These are phyloP conservation scores for Reticulascus tulasneorum DNA, from an alignment of 2,329 filamentous ascomycete genomes.

Conservation along the genomic window DNA sequence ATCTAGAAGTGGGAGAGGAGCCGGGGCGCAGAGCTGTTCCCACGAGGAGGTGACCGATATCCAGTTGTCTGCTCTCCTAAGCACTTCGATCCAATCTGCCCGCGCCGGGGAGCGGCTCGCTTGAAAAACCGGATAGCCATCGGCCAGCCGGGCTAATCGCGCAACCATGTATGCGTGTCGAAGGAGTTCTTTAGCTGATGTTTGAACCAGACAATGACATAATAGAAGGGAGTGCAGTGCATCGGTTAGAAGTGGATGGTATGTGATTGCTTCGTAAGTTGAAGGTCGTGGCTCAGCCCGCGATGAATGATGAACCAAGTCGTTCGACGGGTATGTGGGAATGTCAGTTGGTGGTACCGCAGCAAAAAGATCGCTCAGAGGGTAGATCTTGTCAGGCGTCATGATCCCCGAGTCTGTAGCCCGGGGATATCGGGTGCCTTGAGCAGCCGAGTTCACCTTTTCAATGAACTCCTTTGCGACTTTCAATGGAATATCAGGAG, in stretches of 20 bases:
- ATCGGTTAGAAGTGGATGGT: conserved; percentile 76
- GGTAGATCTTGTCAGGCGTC: conserved; percentile 35
- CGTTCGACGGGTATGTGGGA: conserved; percentile 59
- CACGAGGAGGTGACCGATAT: conserved; percentile 61
- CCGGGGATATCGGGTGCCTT: conserved; percentile 39
- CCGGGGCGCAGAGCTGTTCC: conserved; percentile 66
- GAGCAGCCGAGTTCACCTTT: conserved; percentile 53
- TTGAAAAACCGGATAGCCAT: conserved; percentile 79
- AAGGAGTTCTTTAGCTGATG: conserved; percentile 70
- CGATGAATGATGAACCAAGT: conserved; percentile 25
- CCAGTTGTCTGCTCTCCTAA: conserved; percentile 66
- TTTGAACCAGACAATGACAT: conserved; percentile 75
- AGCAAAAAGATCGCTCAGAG: conserved; percentile 64
- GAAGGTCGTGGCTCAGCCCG: conserved; percentile 31
- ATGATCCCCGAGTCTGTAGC: conserved; percentile 7
- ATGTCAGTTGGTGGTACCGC: conserved; percentile 62
- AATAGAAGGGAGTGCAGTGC: conserved; percentile 75
- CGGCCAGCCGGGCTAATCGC: conserved; percentile 66
- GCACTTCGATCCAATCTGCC: conserved; percentile 75
- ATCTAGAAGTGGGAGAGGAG: conserved; percentile 41
- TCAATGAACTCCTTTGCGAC: conserved; percentile 53
- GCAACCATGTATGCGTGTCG: conserved; percentile 81
- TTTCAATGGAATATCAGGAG: conserved; percentile 62
- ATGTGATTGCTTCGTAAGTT: conserved; percentile 62
- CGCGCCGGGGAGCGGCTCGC: conserved; percentile 66